These are phyloP conservation scores for Conringia planisiliqua DNA, from an alignment of 345 rosid genomes.

Conservation along the genomic window DNA sequence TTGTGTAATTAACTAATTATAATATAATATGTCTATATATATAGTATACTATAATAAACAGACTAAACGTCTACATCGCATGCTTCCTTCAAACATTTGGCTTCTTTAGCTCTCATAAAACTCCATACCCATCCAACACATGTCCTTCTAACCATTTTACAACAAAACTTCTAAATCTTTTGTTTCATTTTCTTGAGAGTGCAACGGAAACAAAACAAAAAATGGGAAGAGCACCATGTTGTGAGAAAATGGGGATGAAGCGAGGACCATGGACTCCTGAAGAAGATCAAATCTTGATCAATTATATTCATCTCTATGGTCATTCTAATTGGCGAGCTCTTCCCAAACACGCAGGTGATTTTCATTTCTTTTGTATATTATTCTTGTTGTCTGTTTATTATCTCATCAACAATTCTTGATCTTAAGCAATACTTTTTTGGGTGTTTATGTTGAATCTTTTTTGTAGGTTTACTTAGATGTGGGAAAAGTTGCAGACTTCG, in stretches of 20 bases:
- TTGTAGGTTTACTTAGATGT: conserved; percentile 66
- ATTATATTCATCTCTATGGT: conserved; percentile 51
- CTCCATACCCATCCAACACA: conserved; percentile 15
- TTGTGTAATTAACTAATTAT: neutral
- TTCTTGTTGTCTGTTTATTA: neutral
- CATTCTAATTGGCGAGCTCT: conserved; percentile 78
- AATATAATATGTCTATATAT: neutral
- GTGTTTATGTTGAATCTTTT: neutral
- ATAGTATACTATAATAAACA: neutral
- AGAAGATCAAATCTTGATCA: conserved; percentile 56
- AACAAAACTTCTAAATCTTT: neutral
- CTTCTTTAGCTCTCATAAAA: conserved; percentile 18
- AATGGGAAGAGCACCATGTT: conserved; percentile 84
- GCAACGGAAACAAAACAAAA: neutral
- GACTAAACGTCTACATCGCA: conserved; percentile 18
- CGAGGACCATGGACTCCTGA: conserved; percentile 77
- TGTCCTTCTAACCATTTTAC: conserved; percentile 5
- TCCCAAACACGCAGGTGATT: conserved; percentile 66
- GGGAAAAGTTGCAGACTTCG: conserved; percentile 88
- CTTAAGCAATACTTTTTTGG: neutral
- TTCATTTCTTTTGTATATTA: neutral
- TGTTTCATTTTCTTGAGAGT: conserved; percentile 14
- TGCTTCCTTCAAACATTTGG: conserved; percentile 25
- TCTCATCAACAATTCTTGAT: neutral
- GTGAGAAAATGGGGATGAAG: conserved; percentile 75